phyloP scores from a whole-genome alignment of 257 asterid genomes.

The Salvia miltiorrhiza region DNA sequence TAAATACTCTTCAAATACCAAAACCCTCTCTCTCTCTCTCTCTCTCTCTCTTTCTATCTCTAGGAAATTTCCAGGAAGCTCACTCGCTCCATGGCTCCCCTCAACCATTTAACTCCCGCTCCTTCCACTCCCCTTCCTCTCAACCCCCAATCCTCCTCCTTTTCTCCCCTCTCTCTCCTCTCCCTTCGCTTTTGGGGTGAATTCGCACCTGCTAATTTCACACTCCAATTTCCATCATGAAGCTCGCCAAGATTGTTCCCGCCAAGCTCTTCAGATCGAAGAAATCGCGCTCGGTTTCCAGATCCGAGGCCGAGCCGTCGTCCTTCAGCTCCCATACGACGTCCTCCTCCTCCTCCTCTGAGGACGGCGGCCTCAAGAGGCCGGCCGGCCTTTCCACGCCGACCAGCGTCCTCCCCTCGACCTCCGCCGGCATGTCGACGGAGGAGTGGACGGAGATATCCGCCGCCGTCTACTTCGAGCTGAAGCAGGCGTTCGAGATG shows the following conservation, averaged over 20 bases:
- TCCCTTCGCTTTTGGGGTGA: slow-evolving; percentile 14
- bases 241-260: slow-evolving; percentile 40
- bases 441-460: slow-evolving; percentile 52
- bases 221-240: slow-evolving; percentile 35
- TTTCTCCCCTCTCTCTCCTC: background rate
- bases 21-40: background rate
- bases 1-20: slow-evolving; percentile 17
- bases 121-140: slow-evolving; percentile 31
- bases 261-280: slow-evolving; percentile 38
- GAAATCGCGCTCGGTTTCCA: slow-evolving; percentile 38
- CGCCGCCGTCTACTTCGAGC: slow-evolving; percentile 32
- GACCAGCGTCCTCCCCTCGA: slow-evolving; percentile 70
- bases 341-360: slow-evolving; percentile 38
- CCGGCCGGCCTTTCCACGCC: slow-evolving; percentile 49
- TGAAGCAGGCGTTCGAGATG: slow-evolving; percentile 64
- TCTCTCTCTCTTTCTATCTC: slow-evolving; percentile 22
- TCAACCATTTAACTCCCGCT: slow-evolving; percentile 38
- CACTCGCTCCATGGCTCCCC: slow-evolving; percentile 28
- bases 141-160: slow-evolving; percentile 16
- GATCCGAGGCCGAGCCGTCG: slow-evolving; percentile 43
- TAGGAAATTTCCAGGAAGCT: slow-evolving; percentile 39
- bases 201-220: background rate
- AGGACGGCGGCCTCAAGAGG: slow-evolving; percentile 27
- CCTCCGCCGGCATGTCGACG: too few relatives aligned
- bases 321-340: slow-evolving; percentile 42